Conservation (phyloP, 495 filamentous ascomycete species). For the Penicillium mononematosum region DNA sequence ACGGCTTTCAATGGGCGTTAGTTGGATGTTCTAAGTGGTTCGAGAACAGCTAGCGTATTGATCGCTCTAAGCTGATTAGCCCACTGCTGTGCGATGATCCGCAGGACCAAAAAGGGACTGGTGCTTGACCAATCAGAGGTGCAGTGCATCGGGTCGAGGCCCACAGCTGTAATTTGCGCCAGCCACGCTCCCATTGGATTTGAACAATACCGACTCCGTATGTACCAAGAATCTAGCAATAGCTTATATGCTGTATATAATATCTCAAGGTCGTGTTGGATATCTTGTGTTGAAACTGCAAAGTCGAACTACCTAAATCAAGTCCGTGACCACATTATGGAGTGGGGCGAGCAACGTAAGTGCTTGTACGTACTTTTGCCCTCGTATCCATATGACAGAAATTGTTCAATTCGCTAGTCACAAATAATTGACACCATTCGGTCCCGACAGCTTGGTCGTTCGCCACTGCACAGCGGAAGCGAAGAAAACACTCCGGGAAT, state of each 20-base stretch:
- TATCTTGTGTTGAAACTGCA: neutral
- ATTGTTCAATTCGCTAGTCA: neutral
- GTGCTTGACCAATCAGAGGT: constrained; percentile 12
- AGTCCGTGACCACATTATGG: neutral
- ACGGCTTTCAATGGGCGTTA: constrained; percentile 4
- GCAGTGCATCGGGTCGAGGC: neutral
- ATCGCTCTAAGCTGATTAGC: constrained; percentile 14
- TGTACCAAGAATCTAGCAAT: neutral
- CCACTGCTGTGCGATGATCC: constrained; percentile 12
- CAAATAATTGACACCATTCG: neutral
- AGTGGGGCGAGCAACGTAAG: neutral
- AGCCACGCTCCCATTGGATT: neutral
- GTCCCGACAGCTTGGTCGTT: constrained; percentile 7
- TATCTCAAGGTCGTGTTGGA: neutral
- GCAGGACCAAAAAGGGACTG: constrained; percentile 7
- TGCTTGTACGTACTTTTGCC: neutral
- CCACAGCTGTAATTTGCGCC: neutral
- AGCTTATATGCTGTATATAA: neutral
- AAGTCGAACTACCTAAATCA: neutral
- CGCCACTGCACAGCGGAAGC: neutral
- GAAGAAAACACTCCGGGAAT: neutral
- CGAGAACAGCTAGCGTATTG: constrained; percentile 5
- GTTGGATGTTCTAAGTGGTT: constrained; percentile 1
- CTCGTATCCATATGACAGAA: neutral
- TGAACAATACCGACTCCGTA: neutral